Conservation (phyloP, 352 stramenopile species). For the Globisporangium recalcitrans region DNA sequence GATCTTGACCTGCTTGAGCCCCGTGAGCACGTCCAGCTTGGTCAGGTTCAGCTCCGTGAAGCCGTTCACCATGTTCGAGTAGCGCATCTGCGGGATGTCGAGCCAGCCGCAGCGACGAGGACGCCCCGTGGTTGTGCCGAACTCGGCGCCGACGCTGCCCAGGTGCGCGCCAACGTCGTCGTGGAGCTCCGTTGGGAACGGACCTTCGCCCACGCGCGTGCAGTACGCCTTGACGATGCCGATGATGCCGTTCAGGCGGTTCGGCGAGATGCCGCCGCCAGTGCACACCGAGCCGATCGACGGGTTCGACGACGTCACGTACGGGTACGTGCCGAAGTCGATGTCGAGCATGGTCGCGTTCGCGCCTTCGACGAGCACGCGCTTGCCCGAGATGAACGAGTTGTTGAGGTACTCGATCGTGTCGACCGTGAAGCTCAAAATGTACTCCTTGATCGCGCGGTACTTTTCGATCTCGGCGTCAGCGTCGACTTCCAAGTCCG, state of each 20-base stretch:
- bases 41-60: conserved; percentile 98
- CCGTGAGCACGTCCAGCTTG: conserved; percentile 98
- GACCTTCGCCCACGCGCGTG: conserved; percentile 97
- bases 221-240: conserved; percentile 99
- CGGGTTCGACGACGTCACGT: conserved; percentile 98
- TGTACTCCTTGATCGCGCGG: conserved; percentile 69
- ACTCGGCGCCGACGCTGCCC: conserved; percentile 92
- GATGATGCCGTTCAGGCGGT: conserved; percentile 91
- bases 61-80: conserved; percentile 92
- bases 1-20: conserved; percentile 94
- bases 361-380: conserved; percentile 97
- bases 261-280: conserved; percentile 92
- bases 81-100: conserved; percentile 95
- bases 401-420: conserved; percentile 97
- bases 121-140: conserved; percentile 97
- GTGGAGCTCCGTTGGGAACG: conserved; percentile 97
- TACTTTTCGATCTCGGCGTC: conserved; percentile 87
- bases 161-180: conserved; percentile 91
- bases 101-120: conserved; percentile 97
- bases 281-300: conserved; percentile 97
- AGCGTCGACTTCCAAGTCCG: conserved; percentile 67
- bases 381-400: conserved; percentile 93
- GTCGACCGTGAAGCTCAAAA: conserved; percentile 91
- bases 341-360: conserved; percentile 99
- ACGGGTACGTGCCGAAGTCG: conserved; percentile 99